Base-by-base conservation (phyloP, 2,329 filamentous ascomycete species). In the Capronia coronata region DNA sequence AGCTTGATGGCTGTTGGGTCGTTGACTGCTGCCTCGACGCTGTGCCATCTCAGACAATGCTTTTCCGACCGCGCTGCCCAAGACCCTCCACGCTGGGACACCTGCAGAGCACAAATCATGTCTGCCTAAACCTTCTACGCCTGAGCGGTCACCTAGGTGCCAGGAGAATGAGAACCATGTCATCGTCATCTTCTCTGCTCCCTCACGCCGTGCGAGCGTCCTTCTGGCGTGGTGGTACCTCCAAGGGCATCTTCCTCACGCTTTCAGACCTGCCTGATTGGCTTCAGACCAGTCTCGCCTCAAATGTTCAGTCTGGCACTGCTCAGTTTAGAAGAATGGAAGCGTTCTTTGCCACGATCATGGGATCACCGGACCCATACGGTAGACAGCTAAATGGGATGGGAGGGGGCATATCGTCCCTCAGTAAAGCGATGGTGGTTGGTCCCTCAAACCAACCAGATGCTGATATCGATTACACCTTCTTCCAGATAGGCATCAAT, bases 311-410 rank as follows among this genome's bases (percentile, higher is more conserved):
- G 4, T 41, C 45, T 10, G 35, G 43, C 11, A 35, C 37, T 18
- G 16, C 21, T 27, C 27, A 48, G 16, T 46, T 51, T 11, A 50
- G 41, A 14, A 41, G 25, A 10, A 42, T 56, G 45, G 43, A 56
- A 32, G 16, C 22, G 6, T 54, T 52, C 40, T 58, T 51, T 30
- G 46, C 44, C 16, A 43, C 44, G 8, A 41, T 59, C 34, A 43
- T 59, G 43, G 57, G 57, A 13, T 58, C 52, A n/a, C 57, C 57
- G 2, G 57, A 59, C 27, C 41, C 48, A 2, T 57, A 56, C 64
- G 82, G 79, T 0, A 75, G 85, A 0, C 85, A 89, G 65, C 78
- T 89, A 1, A 75, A 88, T 62, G 84, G 84, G 7, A 75, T 87
- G 65, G 84, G 84, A 2, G 82, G 79, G 0, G 84, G 83, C 2